Conservation (phyloP, 2,329 filamentous ascomycete species). For the Passalora sequoiae region DNA sequence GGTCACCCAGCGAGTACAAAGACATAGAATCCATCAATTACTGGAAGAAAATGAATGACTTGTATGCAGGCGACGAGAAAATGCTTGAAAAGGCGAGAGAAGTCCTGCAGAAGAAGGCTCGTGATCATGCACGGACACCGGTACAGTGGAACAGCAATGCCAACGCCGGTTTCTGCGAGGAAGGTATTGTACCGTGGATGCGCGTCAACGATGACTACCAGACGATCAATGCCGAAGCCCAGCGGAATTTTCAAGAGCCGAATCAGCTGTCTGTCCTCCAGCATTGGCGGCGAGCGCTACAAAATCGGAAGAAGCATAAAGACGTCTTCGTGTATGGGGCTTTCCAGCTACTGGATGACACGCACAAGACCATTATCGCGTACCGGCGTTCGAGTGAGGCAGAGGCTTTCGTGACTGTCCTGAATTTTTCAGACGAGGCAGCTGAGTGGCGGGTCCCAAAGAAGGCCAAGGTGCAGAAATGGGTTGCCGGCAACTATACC, state of each 20-base stretch:
- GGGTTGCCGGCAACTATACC: slow-evolving; percentile 34
- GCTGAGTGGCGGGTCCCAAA: slow-evolving; percentile 34
- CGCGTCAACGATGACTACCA: slow-evolving; percentile 51
- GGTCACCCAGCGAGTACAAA: slow-evolving; percentile 45
- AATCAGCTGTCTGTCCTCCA: slow-evolving; percentile 48
- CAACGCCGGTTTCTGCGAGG: slow-evolving; percentile 58
- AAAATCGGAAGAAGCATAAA: slow-evolving; percentile 51
- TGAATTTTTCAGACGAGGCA: slow-evolving; percentile 34
- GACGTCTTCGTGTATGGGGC: slow-evolving; percentile 59
- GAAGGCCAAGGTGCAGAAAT: slow-evolving; percentile 31
- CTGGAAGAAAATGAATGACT: slow-evolving; percentile 45
- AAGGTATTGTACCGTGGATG: slow-evolving; percentile 55
- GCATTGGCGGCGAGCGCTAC: slow-evolving; percentile 57
- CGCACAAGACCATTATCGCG: slow-evolving; percentile 54
- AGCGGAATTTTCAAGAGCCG: slow-evolving; percentile 34
- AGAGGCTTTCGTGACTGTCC: slow-evolving; percentile 31
- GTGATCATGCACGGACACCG: slow-evolving; percentile 56
- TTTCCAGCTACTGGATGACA: slow-evolving; percentile 50
- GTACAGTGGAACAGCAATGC: slow-evolving; percentile 59
- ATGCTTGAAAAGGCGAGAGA: slow-evolving; percentile 16
- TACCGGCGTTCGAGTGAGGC: slow-evolving; percentile 31
- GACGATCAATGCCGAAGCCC: slow-evolving; percentile 54
- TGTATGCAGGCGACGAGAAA: slow-evolving; percentile 27
- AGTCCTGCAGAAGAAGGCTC: slow-evolving; percentile 18
- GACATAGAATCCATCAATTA: slow-evolving; percentile 54